Evolutionary conservation across 2,329 filamentous ascomycete species (phyloP).

Genomic region (Ceratocystis cacaofunesta): DNA sequence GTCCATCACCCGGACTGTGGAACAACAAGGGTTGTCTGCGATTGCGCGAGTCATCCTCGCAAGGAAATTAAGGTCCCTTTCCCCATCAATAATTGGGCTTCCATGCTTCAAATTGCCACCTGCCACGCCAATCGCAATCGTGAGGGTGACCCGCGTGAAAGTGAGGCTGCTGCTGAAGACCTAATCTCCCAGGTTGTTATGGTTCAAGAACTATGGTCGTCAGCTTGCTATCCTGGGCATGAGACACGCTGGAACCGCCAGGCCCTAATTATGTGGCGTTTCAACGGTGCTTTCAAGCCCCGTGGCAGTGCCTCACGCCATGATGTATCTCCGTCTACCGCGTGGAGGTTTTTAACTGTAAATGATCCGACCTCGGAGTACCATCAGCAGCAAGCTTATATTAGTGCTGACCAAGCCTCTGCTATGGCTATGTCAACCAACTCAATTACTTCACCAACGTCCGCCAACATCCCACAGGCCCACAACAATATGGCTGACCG

Average conservation of each 20-base stretch:
- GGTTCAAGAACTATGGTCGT: constrained; percentile 52
- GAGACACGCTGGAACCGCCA: constrained; percentile 38
- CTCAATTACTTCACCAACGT: constrained; percentile 39
- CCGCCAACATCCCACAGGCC: constrained; percentile 19
- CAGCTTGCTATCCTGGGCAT: constrained; percentile 29
- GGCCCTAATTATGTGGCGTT: constrained; percentile 48
- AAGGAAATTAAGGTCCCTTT: constrained; percentile 42
- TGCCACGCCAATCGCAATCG: constrained; percentile 34
- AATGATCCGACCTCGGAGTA: constrained; percentile 44
- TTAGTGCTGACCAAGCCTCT: neutral
- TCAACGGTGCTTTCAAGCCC: constrained; percentile 37
- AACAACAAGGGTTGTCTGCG: constrained; percentile 33
- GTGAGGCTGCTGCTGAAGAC: constrained; percentile 18
- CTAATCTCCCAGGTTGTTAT: constrained; percentile 35
- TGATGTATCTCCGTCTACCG: constrained; percentile 26
- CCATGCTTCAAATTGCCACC: constrained; percentile 41
- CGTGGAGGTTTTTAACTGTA: constrained; percentile 48
- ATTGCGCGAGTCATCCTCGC: constrained; percentile 34
- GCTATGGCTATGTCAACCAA: constrained; percentile 22
- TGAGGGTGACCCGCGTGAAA: constrained; percentile 21
- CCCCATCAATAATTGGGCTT: constrained; percentile 43
- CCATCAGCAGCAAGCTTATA: constrained; percentile 35
- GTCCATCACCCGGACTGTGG: constrained; percentile 38
- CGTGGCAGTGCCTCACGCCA: constrained; percentile 12
- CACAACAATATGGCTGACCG: neutral